Conservation (phyloP, 1,139 yeast species). For the Kazachstania sp. region DNA sequence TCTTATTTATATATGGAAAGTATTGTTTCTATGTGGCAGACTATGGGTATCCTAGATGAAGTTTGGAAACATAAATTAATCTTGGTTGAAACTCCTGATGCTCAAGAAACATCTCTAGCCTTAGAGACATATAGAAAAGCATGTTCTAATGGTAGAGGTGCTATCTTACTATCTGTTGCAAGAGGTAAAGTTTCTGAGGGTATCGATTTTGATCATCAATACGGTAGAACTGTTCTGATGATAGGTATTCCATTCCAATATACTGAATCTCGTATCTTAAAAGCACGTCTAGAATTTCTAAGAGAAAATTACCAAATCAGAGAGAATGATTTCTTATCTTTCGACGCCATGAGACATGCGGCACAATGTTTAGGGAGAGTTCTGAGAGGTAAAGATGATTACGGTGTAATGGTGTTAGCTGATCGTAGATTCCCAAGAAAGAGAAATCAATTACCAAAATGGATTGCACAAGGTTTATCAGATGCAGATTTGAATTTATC, state of each 20-base stretch:
- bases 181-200: slow-evolving; percentile 99
- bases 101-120: slow-evolving; percentile 94
- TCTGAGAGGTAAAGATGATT: slow-evolving; percentile 93
- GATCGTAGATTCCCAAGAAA: slow-evolving; percentile 87
- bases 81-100: slow-evolving; percentile 98
- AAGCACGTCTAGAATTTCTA: slow-evolving; percentile 87
- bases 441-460: slow-evolving; percentile 81
- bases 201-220: slow-evolving; percentile 97
- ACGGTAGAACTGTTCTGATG: slow-evolving; percentile 95
- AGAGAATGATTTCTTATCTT: slow-evolving; percentile 89
- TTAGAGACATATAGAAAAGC: slow-evolving; percentile 93
- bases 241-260: slow-evolving; percentile 98
- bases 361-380: slow-evolving; percentile 98
- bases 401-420: slow-evolving; percentile 96
- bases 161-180: slow-evolving; percentile 90
- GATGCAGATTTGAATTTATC: slow-evolving; percentile 90
- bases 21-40: slow-evolving; percentile 96
- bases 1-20: slow-evolving; percentile 96
- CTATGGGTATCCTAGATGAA: slow-evolving; percentile 94
- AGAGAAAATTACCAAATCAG: slow-evolving; percentile 87
- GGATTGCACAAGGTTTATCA: slow-evolving; percentile 89
- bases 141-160: slow-evolving; percentile 96
- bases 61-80: slow-evolving; percentile 96
- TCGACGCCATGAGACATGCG: slow-evolving; percentile 99
- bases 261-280: slow-evolving; percentile 90